Conservation (phyloP, 208 protist species). For the Willaertia magna region DNA sequence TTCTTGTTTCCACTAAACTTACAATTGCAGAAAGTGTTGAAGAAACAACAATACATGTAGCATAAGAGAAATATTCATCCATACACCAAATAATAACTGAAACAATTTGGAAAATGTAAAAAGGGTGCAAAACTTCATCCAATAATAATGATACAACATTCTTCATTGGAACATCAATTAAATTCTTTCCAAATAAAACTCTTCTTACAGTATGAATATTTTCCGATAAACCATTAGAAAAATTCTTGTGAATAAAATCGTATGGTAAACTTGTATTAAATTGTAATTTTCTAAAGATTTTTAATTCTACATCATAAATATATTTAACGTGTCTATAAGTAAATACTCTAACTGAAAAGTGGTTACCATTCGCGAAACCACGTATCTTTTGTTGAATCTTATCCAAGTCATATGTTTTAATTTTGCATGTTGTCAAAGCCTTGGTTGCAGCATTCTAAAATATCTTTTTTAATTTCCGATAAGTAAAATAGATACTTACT, state of each 20-base stretch:
- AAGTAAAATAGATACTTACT: neutral
- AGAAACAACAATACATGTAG: neutral
- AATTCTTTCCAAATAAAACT: constrained; percentile 8
- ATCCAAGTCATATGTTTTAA: neutral
- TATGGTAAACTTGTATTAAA: neutral
- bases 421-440: neutral
- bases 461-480: neutral
- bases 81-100: constrained; percentile 4
- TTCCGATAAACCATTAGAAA: neutral
- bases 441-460: neutral
- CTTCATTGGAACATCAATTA: constrained; percentile 13
- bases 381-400: neutral
- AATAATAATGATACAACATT: neutral
- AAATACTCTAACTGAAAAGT: neutral
- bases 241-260: neutral
- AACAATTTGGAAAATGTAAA: constrained; percentile 21
- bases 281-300: neutral
- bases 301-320: neutral
- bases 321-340: neutral
- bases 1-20: constrained; percentile 2
- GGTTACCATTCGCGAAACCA: neutral
- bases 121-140: constrained; percentile 16
- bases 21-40: neutral
- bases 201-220: neutral
- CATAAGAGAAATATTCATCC: constrained; percentile 9